These are phyloP conservation scores for Capronia coronata DNA, from an alignment of 2,329 filamentous ascomycete species.

Conservation along the genomic window DNA sequence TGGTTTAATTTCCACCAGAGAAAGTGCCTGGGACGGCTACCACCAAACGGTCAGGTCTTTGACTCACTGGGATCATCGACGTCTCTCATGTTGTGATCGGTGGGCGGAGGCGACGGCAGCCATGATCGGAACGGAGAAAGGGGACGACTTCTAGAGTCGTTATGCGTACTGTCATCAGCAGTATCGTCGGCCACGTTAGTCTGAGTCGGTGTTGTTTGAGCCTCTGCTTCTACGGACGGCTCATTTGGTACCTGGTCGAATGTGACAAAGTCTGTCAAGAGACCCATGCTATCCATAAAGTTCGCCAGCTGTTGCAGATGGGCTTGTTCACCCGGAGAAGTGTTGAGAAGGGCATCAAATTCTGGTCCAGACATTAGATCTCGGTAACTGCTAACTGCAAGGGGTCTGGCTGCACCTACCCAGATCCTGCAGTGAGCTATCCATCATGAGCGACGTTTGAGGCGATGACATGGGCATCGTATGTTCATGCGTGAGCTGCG, in stretches of 20 bases:
- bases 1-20: too few relatives aligned
- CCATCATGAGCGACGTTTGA: constrained; percentile 1
- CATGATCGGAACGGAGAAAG: constrained; percentile 3
- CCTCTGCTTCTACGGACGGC: constrained; percentile 1
- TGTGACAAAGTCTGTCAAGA: constrained; percentile 2
- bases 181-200: neutral
- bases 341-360: constrained; percentile 3
- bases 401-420: neutral
- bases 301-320: constrained; percentile 3
- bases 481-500: neutral
- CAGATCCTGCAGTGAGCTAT: neutral
- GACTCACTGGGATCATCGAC: constrained; percentile 1
- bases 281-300: constrained; percentile 6
- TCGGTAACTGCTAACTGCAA: neutral
- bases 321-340: constrained; percentile 1
- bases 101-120: constrained; percentile 1
- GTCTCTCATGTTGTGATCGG: neutral
- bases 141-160: constrained; percentile 1
- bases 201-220: neutral
- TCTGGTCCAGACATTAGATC: neutral
- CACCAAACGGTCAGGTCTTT: neutral
- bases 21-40: neutral
- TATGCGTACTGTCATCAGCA: neutral
- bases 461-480: neutral
- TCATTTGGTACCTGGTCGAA: neutral